Evolutionary conservation across 345 rosid species (phyloP).

Genomic region (Gossypium herbaceum): DNA sequence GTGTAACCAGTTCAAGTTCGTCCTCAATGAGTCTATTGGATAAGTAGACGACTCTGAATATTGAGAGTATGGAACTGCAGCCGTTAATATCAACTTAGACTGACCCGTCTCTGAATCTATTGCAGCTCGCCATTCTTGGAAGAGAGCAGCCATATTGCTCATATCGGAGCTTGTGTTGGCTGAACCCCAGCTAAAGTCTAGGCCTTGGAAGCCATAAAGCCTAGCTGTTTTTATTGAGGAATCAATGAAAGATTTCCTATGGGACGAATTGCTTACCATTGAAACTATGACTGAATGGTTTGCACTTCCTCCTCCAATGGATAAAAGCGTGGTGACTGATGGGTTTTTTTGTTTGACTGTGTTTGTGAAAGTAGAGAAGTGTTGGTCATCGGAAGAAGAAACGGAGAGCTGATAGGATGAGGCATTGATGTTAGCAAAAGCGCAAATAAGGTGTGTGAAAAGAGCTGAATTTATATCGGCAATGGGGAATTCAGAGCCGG

Average conservation of each 20-base stretch:
- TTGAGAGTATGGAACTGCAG: background rate
- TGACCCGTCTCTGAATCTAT: slow-evolving; percentile 15
- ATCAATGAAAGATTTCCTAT: slow-evolving; percentile 5
- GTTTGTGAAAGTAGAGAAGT: slow-evolving; percentile 14
- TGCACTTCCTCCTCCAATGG: slow-evolving; percentile 15
- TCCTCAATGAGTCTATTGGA: slow-evolving; percentile 17
- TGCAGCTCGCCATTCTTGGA: slow-evolving; percentile 25
- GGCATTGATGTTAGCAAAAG: slow-evolving; percentile 24
- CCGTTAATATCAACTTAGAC: slow-evolving; percentile 15
- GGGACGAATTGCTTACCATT: slow-evolving; percentile 15
- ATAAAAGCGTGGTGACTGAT: slow-evolving; percentile 20
- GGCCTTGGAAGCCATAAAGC: slow-evolving; percentile 25
- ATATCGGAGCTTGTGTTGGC: background rate
- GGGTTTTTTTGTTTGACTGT: slow-evolving; percentile 22
- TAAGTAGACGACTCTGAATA: background rate
- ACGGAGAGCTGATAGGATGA: slow-evolving; percentile 21
- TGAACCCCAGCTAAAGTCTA: slow-evolving; percentile 20
- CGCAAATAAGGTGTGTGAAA: slow-evolving; percentile 34
- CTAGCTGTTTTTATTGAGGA: slow-evolving; percentile 19
- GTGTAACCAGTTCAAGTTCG: slow-evolving; percentile 22
- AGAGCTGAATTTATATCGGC: slow-evolving; percentile 25
- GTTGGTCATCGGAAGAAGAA: background rate
- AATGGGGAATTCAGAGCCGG: slow-evolving; percentile 17
- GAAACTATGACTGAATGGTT: background rate
- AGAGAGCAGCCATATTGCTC: slow-evolving; percentile 17